Conservation (phyloP, 1,284 basidiomycete genomes). For the Microbotryomycetes sp. region DNA sequence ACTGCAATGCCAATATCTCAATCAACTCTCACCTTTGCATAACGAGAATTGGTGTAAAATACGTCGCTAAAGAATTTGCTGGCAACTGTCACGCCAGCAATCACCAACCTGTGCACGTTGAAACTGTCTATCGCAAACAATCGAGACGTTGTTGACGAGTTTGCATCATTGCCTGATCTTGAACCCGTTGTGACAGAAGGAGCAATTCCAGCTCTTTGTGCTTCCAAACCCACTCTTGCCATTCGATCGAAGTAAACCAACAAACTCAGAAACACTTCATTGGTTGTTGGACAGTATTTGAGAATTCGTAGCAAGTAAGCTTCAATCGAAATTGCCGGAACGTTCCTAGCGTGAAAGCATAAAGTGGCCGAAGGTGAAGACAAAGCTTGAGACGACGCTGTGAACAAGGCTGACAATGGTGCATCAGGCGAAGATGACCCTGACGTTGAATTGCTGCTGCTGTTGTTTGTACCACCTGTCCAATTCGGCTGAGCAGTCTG, state of each 20-base stretch:
- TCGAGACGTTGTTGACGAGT: constrained; percentile 17
- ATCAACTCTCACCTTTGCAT: constrained; percentile 72
- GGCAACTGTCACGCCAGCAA: constrained; percentile 94
- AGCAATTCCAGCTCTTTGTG: constrained; percentile 20
- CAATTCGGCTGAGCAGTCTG: neutral
- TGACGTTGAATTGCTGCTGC: neutral
- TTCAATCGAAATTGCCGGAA: constrained; percentile 91
- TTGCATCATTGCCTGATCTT: neutral
- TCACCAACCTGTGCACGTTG: constrained; percentile 92
- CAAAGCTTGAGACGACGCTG: constrained; percentile 71
- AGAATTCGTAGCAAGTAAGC: constrained; percentile 90
- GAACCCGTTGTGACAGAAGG: neutral
- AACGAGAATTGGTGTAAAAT: constrained; percentile 98
- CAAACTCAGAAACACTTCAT: constrained; percentile 90
- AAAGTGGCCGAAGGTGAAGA: constrained; percentile 73
- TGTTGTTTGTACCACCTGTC: neutral
- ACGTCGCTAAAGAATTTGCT: constrained; percentile 99
- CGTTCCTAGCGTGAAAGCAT: constrained; percentile 90
- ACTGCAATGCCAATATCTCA: no score
- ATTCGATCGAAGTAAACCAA: constrained; percentile 93
- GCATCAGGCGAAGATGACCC: constrained; percentile 6
- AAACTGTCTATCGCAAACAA: constrained; percentile 89
- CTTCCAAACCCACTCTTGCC: constrained; percentile 43
- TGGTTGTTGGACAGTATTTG: constrained; percentile 97
- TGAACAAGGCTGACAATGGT: constrained; percentile 47